phyloP scores from a whole-genome alignment of 257 asterid genomes.

The Rehmannia glutinosa region DNA sequence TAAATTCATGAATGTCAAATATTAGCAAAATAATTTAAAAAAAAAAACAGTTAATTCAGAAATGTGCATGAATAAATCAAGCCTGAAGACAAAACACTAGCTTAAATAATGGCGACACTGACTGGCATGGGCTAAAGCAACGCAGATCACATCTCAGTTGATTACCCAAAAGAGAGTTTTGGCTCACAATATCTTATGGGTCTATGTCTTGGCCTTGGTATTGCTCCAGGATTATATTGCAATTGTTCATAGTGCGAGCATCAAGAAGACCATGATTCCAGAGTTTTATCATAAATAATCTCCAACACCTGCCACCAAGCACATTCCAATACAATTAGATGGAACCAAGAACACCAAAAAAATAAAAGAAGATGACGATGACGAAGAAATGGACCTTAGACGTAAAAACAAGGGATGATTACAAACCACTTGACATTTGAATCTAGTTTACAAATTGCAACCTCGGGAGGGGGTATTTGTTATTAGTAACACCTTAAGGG shows the following conservation, averaged over 20 bases:
- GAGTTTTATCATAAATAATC: conserved; percentile 78
- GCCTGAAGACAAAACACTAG: background rate
- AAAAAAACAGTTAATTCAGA: background rate
- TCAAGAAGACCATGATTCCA: conserved; percentile 97
- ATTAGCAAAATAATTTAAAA: background rate
- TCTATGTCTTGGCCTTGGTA: conserved; percentile 37
- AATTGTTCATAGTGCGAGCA: conserved; percentile 71
- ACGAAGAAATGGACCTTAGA: background rate
- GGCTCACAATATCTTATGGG: too few relatives aligned
- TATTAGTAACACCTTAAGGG: background rate
- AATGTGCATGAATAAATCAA: background rate
- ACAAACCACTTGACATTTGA: too few relatives aligned
- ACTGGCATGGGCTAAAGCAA: background rate
- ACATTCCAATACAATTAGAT: background rate
- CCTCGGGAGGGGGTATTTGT: too few relatives aligned
- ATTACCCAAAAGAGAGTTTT: background rate
- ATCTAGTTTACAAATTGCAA: too few relatives aligned
- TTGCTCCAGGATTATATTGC: conserved; percentile 56
- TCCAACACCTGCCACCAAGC: conserved; percentile 78
- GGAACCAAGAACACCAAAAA: background rate
- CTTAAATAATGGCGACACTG: background rate
- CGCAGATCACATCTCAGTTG: background rate
- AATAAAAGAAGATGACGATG: background rate
- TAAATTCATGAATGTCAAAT: background rate
- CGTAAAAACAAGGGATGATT: too few relatives aligned